Percentiles rank a stretch among this genome's conserved stretches.
These are phyloP conservation scores for Abrus precatorius DNA, from an alignment of 306 rosid species.

Conservation along the genomic window DNA sequence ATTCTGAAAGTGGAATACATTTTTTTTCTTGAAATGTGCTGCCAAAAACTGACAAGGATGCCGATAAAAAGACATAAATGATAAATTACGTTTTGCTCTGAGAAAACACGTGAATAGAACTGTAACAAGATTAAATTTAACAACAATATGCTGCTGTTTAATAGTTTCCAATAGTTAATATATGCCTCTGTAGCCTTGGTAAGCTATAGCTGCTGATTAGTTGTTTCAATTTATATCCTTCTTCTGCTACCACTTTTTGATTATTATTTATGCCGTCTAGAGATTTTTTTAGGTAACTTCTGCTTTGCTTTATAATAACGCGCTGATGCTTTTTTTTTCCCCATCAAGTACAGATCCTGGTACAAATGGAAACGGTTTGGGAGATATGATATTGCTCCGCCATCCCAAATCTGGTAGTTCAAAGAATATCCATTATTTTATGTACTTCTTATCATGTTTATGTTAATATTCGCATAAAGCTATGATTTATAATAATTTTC, in stretches of 20 bases:
- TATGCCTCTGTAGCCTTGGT: not conserved
- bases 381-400: constrained; percentile 67
- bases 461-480: constrained; percentile 9
- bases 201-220: not conserved
- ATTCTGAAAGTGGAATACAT: too few relatives aligned
- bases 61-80: not conserved
- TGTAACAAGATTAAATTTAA: not conserved
- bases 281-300: not conserved
- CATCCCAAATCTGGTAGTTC: constrained; percentile 84
- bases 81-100: not conserved
- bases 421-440: not conserved
- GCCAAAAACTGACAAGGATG: too few relatives aligned
- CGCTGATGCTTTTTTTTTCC: not conserved
- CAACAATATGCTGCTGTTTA: not conserved
- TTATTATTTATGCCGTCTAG: not conserved
- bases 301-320: not conserved
- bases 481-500: constrained; percentile 9
- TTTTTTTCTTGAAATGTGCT: too few relatives aligned
- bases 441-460: not conserved
- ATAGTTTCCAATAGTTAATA: not conserved
- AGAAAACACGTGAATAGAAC: not conserved
- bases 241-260: not conserved
- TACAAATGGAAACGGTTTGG: constrained; percentile 60
- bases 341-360: constrained; percentile 62
- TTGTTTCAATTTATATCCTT: not conserved